phyloP scores from a whole-genome alignment of 441 rosid species.

The Lepidium campestre region DNA sequence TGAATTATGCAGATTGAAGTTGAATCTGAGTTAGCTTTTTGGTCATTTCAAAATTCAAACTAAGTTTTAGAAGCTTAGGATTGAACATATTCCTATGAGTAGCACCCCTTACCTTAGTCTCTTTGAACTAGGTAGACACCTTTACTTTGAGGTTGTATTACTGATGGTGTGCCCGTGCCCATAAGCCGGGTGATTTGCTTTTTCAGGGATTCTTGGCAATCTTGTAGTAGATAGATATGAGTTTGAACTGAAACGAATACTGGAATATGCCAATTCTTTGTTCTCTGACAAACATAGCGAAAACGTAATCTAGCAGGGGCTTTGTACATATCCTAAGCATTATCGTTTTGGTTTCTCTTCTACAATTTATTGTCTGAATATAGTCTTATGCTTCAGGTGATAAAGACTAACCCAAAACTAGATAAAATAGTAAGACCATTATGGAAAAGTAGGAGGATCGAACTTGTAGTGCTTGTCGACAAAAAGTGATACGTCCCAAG shows the following conservation, averaged over 20 bases:
- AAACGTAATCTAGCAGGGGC: slow-evolving; percentile 14
- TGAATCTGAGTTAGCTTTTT: not conserved
- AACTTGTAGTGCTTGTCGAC: slow-evolving; percentile 90
- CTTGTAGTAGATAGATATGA: not conserved
- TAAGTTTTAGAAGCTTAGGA: not conserved
- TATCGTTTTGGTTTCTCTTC: not conserved
- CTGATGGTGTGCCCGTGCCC: not conserved
- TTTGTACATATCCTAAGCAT: slow-evolving; percentile 7
- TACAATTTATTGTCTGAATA: slow-evolving; percentile 11
- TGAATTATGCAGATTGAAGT: not conserved
- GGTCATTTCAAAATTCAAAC: slow-evolving; percentile 1
- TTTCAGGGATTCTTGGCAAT: not conserved
- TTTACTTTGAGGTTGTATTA: not conserved
- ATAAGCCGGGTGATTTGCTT: not conserved
- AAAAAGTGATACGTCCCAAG: slow-evolving; percentile 84
- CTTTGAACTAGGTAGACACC: slow-evolving; percentile 12
- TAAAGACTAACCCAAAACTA: slow-evolving; percentile 23
- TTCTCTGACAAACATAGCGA: not conserved
- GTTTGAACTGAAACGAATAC: not conserved
- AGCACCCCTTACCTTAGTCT: slow-evolving; percentile 1
- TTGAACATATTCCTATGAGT: not conserved
- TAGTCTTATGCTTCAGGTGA: slow-evolving; percentile 19
- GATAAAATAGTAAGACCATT: not conserved
- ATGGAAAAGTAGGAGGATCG: slow-evolving; percentile 46
- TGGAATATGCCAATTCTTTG: slow-evolving; percentile 1